Evolutionary conservation across 129 eudicot genomes (phyloP), one percentile per base, ranked within the genome.

Genomic region (Flaveria bidentis): DNA sequence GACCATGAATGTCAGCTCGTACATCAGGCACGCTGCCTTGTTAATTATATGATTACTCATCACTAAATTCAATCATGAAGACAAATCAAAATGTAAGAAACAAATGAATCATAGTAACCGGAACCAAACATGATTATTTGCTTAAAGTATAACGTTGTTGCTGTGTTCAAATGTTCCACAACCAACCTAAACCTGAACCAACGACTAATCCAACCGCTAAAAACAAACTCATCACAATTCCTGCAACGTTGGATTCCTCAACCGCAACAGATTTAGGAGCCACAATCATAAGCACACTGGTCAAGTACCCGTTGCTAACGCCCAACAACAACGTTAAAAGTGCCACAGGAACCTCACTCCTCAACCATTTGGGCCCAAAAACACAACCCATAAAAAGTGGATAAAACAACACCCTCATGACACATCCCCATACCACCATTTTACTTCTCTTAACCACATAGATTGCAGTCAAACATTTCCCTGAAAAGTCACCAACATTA

Each of bases 301-400:
- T 85, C 56, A 82, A 23, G 53, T 85, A 85, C 65, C 84, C 89
- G 22, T 85, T 85, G 67, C 84, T 85, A 42, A 82, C 68, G 18
- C 89, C 89, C 69, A 82, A 67, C 74, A 78, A 41, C 63, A 67
- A 30, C 41, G 86, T 82, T 47, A 82, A 75, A 67, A 71, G 64
- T 1, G 49, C 74, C 64, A 82, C 85, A 36, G 58, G 8, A 33
- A 65, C 71, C 81, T 82, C 86, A 3, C 44, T 79, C 23, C 72
- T 9, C 33, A 78, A 57, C 84, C 89, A 82, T 16, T 64, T 82
- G 3, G 82, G 86, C 16, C 89, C 89, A 79, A 74, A 81, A 60
- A 82, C 67, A 61, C 86, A 85, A 7, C 78, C 86, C 39, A 76
- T 63, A 42, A 85, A 85, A 13, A 75, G 73, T 10, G 80, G 79